Conservation (phyloP, 805 yeast genomes). For the Pichia californica region DNA sequence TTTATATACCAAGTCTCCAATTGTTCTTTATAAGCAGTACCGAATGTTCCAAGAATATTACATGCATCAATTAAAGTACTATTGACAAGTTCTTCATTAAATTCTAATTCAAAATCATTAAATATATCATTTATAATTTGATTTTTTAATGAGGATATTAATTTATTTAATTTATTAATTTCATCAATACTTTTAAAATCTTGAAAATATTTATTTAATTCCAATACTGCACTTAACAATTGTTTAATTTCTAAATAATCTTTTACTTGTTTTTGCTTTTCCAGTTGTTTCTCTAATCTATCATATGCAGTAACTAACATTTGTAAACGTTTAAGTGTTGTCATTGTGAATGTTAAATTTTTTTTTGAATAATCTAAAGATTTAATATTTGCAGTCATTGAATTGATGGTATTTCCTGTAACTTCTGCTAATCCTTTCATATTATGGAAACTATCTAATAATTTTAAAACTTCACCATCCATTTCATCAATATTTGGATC, state of each 20-base stretch:
- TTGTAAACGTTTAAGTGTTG: conserved; percentile 77
- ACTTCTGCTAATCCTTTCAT: conserved; percentile 42
- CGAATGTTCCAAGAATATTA: conserved; percentile 58
- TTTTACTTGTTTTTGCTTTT: conserved; percentile 24
- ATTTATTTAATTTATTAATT: conserved; percentile 57
- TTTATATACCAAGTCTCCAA: conserved; percentile 69
- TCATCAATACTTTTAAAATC: conserved; percentile 80
- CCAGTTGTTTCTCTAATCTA: conserved; percentile 43
- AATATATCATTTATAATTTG: conserved; percentile 63
- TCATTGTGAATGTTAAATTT: conserved; percentile 79
- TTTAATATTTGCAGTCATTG: conserved; percentile 73
- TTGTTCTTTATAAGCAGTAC: conserved; percentile 48
- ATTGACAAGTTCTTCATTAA: conserved; percentile 31
- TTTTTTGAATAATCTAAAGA: conserved; percentile 74
- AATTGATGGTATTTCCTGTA: conserved; percentile 58
- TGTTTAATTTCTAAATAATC: conserved; percentile 50
- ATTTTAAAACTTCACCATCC: conserved; percentile 31
- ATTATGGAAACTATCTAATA: conserved; percentile 40
- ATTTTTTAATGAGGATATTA: conserved; percentile 52
- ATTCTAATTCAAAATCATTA: conserved; percentile 58
- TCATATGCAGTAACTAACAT: conserved; percentile 76
- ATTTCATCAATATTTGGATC: conserved; percentile 19
- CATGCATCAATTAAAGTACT: conserved; percentile 56
- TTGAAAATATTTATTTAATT: conserved; percentile 64
- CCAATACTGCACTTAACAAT: conserved; percentile 64